phyloP scores from a whole-genome alignment of 768 basidiomycete genomes.

The Tephrocybe sp. region DNA sequence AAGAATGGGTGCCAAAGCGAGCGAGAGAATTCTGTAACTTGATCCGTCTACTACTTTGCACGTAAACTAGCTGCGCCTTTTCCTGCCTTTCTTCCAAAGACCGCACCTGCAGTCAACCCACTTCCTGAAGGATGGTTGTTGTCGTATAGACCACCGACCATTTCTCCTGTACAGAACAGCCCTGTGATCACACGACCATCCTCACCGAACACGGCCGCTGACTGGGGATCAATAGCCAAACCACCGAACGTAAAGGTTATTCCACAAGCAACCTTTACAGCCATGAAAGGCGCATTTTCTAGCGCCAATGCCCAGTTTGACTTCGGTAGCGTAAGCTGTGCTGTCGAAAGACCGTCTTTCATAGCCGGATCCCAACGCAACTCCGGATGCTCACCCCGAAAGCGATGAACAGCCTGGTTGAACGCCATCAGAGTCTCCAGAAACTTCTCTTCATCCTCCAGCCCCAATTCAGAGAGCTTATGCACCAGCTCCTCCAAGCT shows the following conservation, averaged over 20 bases:
- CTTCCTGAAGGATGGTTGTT: constrained; percentile 72
- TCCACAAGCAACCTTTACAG: constrained; percentile 68
- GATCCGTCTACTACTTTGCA: too few species aligned
- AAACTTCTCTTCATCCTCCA: constrained; percentile 42
- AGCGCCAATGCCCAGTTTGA: constrained; percentile 70
- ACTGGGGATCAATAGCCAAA: constrained; percentile 55
- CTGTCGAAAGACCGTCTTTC: constrained; percentile 61
- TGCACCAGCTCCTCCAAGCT: constrained; percentile 51
- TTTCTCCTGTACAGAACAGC: constrained; percentile 67
- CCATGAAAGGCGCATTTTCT: constrained; percentile 54
- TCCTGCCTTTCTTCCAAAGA: constrained; percentile 63
- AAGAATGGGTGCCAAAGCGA: too few species aligned
- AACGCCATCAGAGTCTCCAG: constrained; percentile 47
- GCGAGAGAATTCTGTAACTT: too few species aligned
- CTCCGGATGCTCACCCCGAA: constrained; percentile 33
- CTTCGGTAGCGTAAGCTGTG: constrained; percentile 47
- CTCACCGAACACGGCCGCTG: constrained; percentile 49
- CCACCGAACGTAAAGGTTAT: constrained; percentile 78
- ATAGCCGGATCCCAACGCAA: constrained; percentile 59
- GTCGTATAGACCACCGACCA: constrained; percentile 66
- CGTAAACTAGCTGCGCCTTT: constrained; percentile 28
- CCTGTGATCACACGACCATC: constrained; percentile 46
- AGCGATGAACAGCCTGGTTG: constrained; percentile 47
- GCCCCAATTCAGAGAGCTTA: constrained; percentile 42
- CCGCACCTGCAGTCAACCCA: constrained; percentile 63